Conservation (phyloP, 495 filamentous ascomycete genomes). For the Thozetella sp. region DNA sequence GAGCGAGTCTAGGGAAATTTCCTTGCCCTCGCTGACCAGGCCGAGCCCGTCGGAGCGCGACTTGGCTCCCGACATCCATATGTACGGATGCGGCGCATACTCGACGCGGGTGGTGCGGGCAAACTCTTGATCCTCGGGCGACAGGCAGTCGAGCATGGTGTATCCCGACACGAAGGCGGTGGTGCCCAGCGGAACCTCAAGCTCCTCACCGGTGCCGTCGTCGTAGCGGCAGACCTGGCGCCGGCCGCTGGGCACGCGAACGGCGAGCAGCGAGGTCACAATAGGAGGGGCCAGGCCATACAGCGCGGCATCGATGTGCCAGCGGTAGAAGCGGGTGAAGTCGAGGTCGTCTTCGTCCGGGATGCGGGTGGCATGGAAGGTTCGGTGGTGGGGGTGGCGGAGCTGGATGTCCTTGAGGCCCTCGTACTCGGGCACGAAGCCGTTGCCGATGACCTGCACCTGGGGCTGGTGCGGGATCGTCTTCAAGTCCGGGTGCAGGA, state of each 20-base stretch:
- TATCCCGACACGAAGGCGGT: conserved; percentile 73
- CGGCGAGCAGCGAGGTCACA: conserved; percentile 70
- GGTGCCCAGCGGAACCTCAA: conserved; percentile 72
- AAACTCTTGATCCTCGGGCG: conserved; percentile 65
- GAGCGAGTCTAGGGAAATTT: conserved; percentile 56
- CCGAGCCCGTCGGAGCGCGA: conserved; percentile 69
- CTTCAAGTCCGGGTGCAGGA: conserved; percentile 77
- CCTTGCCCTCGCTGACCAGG: conserved; percentile 60
- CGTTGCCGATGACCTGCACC: conserved; percentile 79
- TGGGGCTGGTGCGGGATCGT: conserved; percentile 78
- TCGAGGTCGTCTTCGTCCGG: conserved; percentile 64
- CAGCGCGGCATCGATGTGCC: conserved; percentile 79
- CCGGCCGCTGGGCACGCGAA: conserved; percentile 64
- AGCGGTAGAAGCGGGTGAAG: conserved; percentile 74
- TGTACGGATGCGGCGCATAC: conserved; percentile 76
- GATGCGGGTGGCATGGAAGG: conserved; percentile 68
- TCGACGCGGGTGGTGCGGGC: conserved; percentile 64
- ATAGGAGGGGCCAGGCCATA: conserved; percentile 71
- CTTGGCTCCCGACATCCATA: conserved; percentile 71
- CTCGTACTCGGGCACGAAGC: conserved; percentile 64
- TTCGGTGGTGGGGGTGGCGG: conserved; percentile 73
- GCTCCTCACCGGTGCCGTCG: conserved; percentile 66
- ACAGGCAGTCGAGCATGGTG: conserved; percentile 64
- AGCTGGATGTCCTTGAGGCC: conserved; percentile 66
- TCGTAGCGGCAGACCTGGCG: conserved; percentile 69